Conservation (phyloP, 805 yeast species). For the Starmerella lactis-condensi region DNA sequence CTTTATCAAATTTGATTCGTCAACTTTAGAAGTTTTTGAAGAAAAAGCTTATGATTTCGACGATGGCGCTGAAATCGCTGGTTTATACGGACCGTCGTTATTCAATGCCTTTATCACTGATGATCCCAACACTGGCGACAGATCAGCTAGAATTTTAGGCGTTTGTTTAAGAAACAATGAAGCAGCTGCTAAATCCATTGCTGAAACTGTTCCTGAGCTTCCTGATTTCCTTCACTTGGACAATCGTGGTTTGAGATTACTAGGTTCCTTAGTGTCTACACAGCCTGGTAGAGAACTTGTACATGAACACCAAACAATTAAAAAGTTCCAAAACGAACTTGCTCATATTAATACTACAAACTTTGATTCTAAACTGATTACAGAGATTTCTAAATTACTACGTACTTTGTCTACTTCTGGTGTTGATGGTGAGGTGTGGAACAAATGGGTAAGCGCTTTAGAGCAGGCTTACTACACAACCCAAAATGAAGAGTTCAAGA, state of each 20-base stretch:
- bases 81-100: conserved; percentile 17
- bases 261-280: conserved; percentile 12
- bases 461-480: conserved; percentile 6
- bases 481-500: conserved; percentile 1
- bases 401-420: conserved; percentile 8
- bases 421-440: conserved; percentile 6
- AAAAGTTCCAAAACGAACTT: conserved; percentile 2
- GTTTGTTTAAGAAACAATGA: conserved; percentile 59
- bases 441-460: conserved; percentile 11
- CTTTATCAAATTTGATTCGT: too few relatives aligned
- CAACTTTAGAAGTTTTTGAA: too few relatives aligned
- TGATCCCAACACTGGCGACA: conserved; percentile 24
- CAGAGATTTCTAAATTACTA: conserved; percentile 6
- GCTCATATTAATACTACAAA: background rate
- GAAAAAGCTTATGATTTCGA: conserved; percentile 47
- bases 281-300: conserved; percentile 6
- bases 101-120: conserved; percentile 5
- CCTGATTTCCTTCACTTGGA: conserved; percentile 1
- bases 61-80: conserved; percentile 32
- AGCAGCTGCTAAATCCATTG: conserved; percentile 26
- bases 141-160: conserved; percentile 41
- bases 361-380: background rate
- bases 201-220: conserved; percentile 3
- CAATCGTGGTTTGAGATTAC: conserved; percentile 7
- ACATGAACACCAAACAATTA: background rate